Percentiles rank a stretch among this genome's conserved stretches.
Conservation (phyloP, 805 yeast genomes). For the Zygosaccharomyces gambellarensis region DNA sequence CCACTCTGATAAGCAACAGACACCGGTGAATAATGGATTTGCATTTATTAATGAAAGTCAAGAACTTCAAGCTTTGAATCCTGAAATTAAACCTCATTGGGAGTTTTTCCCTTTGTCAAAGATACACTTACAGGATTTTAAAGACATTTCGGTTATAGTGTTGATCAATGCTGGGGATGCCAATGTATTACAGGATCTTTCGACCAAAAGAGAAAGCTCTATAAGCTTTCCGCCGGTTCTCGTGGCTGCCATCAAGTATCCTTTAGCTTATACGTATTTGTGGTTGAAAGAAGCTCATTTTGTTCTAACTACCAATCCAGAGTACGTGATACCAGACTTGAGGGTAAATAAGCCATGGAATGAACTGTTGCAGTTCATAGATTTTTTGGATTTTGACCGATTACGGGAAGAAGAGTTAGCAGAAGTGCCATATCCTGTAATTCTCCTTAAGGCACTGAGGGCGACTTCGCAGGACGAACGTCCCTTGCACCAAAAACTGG, state of each 20-base stretch:
- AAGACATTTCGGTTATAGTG: conserved; percentile 2
- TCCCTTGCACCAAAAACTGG: conserved; percentile 2
- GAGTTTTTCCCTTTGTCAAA: not conserved
- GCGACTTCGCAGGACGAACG: conserved; percentile 6
- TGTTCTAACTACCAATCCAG: conserved; percentile 74
- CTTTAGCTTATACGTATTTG: conserved; percentile 4
- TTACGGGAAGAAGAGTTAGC: conserved; percentile 44
- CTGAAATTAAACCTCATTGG: conserved; percentile 1
- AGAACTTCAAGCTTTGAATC: conserved; percentile 1
- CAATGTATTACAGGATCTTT: not conserved
- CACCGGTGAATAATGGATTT: not conserved
- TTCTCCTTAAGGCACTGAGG: conserved; percentile 45
- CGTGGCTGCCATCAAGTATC: not conserved
- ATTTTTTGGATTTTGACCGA: conserved; percentile 44
- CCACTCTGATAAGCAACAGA: not conserved
- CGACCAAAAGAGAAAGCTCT: not conserved
- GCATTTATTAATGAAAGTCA: not conserved
- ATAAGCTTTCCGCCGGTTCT: conserved; percentile 4
- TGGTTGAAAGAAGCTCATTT: conserved; percentile 48
- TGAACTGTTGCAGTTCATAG: conserved; percentile 49
- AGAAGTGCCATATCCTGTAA: conserved; percentile 57
- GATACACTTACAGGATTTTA: not conserved
- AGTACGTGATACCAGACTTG: conserved; percentile 50
- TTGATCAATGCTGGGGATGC: not conserved
- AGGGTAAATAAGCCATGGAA: conserved; percentile 70